Conservation (phyloP, 2,329 filamentous ascomycete genomes). For the Xylaria digitata region DNA sequence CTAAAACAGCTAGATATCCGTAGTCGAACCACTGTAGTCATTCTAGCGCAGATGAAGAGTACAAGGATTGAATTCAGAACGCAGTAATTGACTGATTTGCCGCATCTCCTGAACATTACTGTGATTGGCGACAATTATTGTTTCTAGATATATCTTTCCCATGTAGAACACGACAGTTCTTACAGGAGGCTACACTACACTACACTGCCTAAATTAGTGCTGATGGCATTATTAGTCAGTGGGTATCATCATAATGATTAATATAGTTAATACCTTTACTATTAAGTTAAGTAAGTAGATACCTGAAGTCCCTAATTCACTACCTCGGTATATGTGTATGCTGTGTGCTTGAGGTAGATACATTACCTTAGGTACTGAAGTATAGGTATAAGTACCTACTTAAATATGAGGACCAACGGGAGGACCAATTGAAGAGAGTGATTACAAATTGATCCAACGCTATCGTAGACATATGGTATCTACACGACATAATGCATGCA, state of each 20-base stretch:
- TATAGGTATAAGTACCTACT: too few relatives aligned
- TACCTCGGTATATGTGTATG: too few relatives aligned
- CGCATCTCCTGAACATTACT: not conserved
- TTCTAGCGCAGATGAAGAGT: not conserved
- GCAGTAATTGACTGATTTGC: constrained; percentile 7
- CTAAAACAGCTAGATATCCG: constrained; percentile 21
- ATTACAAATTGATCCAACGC: too few relatives aligned
- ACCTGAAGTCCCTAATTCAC: too few relatives aligned
- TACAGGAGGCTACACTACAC: not conserved
- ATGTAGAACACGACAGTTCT: too few relatives aligned
- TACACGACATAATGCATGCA: not conserved
- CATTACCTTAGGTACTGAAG: too few relatives aligned
- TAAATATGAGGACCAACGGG: too few relatives aligned
- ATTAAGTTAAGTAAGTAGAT: not conserved
- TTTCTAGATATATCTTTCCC: not conserved
- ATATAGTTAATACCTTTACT: not conserved
- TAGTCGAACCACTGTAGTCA: constrained; percentile 6
- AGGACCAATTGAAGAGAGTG: too few relatives aligned
- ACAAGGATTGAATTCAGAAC: constrained; percentile 16
- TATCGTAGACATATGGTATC: not conserved
- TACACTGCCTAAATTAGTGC: constrained; percentile 21
- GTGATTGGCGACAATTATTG: constrained; percentile 19
- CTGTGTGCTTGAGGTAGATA: too few relatives aligned
- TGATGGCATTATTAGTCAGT: constrained; percentile 4
- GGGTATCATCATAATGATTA: too few relatives aligned